Conservation (phyloP, 306 rosid species). For the Adenanthera pavonina region DNA sequence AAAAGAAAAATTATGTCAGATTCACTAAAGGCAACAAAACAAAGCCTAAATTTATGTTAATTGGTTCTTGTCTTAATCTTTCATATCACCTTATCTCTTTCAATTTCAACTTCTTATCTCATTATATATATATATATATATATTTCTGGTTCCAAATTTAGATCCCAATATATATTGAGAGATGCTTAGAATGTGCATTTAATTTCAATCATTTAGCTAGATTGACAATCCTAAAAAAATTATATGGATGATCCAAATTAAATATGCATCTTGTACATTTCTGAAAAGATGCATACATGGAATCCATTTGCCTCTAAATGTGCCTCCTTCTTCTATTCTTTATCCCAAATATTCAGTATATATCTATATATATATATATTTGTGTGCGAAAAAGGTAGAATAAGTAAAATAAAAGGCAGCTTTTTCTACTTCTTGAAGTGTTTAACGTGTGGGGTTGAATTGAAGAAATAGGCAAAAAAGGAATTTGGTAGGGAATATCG, state of each 20-base stretch:
- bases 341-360: constrained; percentile 66
- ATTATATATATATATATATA: constrained; percentile 2
- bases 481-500: constrained; percentile 45
- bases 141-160: too few relatives aligned
- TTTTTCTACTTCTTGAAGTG: constrained; percentile 51
- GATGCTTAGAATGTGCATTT: too few relatives aligned
- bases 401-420: constrained; percentile 43
- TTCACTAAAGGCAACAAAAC: constrained; percentile 67
- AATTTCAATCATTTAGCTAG: too few relatives aligned
- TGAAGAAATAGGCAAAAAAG: constrained; percentile 36
- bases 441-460: constrained; percentile 54
- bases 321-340: constrained; percentile 58
- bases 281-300: too few relatives aligned
- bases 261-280: too few relatives aligned
- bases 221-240: too few relatives aligned
- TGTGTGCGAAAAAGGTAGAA: background rate
- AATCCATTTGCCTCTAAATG: too few relatives aligned
- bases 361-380: too few relatives aligned
- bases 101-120: constrained; percentile 58
- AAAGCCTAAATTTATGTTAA: constrained; percentile 72
- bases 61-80: constrained; percentile 86
- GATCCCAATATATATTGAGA: too few relatives aligned
- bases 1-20: constrained; percentile 52
- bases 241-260: too few relatives aligned
- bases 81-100: constrained; percentile 75